Evolutionary conservation across 2,329 filamentous ascomycete species (phyloP).

Genomic region (Didymella lethalis): DNA sequence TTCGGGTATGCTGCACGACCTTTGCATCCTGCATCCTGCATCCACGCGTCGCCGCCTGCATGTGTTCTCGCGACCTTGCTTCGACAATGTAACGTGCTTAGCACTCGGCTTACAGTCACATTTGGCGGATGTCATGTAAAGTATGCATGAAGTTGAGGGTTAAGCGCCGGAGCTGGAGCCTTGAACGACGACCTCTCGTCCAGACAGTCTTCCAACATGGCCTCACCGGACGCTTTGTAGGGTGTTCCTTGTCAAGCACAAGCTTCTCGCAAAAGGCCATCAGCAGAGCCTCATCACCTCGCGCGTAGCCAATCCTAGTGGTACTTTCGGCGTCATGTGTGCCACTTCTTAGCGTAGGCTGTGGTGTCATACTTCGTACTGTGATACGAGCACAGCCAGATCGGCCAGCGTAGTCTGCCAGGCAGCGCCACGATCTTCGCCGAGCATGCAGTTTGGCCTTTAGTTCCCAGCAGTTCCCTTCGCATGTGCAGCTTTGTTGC

Average conservation of each 20-base stretch:
- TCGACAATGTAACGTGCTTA: not conserved
- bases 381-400: conserved; percentile 23
- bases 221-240: conserved; percentile 17
- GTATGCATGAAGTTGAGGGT: not conserved
- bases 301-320: conserved; percentile 13
- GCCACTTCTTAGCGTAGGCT: conserved; percentile 8
- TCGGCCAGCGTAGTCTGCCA: conserved; percentile 13
- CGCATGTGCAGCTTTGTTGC: conserved; percentile 22
- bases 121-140: not conserved
- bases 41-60: not conserved
- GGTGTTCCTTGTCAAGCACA: conserved; percentile 1
- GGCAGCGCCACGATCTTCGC: conserved; percentile 22
- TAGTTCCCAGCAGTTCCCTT: conserved; percentile 26
- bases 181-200: not conserved
- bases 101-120: conserved; percentile 3
- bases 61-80: conserved; percentile 4
- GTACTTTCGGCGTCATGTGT: conserved; percentile 11
- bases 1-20: not conserved
- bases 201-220: not conserved
- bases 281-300: conserved; percentile 20
- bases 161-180: conserved; percentile 1
- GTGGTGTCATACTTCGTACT: conserved; percentile 9
- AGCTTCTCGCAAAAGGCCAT: conserved; percentile 2
- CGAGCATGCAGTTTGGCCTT: conserved; percentile 28
- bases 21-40: not conserved